Percentiles rank a stretch among this genome's conserved stretches.
Evolutionary conservation across 768 basidiomycete species (phyloP).

Genomic region (Lenzites betulinus): DNA sequence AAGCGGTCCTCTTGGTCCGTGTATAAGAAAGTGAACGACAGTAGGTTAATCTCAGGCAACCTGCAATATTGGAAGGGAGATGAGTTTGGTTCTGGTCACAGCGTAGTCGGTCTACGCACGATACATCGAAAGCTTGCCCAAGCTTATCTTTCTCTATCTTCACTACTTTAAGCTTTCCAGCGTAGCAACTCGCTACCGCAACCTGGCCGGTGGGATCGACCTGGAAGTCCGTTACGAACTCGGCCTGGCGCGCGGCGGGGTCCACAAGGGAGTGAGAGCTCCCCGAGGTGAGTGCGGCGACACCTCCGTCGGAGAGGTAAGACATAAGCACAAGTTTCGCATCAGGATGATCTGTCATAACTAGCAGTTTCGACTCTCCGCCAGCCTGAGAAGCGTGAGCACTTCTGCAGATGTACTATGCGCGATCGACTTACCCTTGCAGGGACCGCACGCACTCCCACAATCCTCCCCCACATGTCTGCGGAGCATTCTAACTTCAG

Average conservation of each 20-base stretch:
- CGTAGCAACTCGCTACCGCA: constrained; percentile 66
- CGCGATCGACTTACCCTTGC: constrained; percentile 45
- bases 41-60: constrained; percentile 65
- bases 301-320: constrained; percentile 43
- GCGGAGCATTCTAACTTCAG: constrained; percentile 58
- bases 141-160: constrained; percentile 55
- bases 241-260: constrained; percentile 57
- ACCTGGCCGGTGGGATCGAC: constrained; percentile 64
- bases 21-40: constrained; percentile 66
- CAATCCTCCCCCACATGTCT: constrained; percentile 71
- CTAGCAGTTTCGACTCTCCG: constrained; percentile 50
- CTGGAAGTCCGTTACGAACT: constrained; percentile 70
- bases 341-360: constrained; percentile 77
- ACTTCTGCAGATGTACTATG: neutral
- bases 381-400: constrained; percentile 4
- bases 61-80: constrained; percentile 34
- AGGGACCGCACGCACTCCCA: constrained; percentile 56
- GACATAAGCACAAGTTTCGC: constrained; percentile 68
- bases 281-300: constrained; percentile 39
- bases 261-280: constrained; percentile 58
- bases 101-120: constrained; percentile 45
- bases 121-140: constrained; percentile 59
- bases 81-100: neutral
- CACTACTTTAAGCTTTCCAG: constrained; percentile 69
- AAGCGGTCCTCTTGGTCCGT: constrained; percentile 40